Conservation (phyloP, 306 rosid species). For the Ochetophila trinervis region DNA sequence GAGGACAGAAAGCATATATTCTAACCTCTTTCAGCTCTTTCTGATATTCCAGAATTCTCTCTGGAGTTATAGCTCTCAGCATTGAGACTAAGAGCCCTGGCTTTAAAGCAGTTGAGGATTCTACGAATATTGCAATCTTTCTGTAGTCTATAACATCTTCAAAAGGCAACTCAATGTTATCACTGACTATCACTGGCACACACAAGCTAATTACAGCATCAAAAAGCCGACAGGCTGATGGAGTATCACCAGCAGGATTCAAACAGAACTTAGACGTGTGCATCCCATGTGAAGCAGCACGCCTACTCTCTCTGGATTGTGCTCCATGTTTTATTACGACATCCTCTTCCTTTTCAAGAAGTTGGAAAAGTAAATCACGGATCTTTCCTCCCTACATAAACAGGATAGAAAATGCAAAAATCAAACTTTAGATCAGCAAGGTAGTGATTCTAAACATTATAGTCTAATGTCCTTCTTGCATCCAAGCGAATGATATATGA, state of each 20-base stretch:
- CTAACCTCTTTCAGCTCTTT: constrained; percentile 73
- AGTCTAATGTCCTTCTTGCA: neutral
- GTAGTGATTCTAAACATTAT: neutral
- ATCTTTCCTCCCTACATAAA: constrained; percentile 80
- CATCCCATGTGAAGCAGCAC: constrained; percentile 94
- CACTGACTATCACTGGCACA: constrained; percentile 80
- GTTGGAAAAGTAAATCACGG: constrained; percentile 71
- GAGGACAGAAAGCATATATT: constrained; percentile 9
- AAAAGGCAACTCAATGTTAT: constrained; percentile 83
- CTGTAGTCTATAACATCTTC: constrained; percentile 86
- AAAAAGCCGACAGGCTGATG: constrained; percentile 92
- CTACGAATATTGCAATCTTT: constrained; percentile 80
- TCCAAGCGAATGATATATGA: too few species aligned
- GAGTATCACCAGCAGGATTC: constrained; percentile 98
- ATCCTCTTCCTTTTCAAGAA: constrained; percentile 70
- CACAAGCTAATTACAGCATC: constrained; percentile 96
- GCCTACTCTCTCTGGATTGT: constrained; percentile 84
- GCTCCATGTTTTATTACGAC: constrained; percentile 84
- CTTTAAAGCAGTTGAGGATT: constrained; percentile 53
- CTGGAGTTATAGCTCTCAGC: constrained; percentile 49
- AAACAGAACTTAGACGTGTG: constrained; percentile 88
- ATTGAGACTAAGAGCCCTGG: constrained; percentile 64
- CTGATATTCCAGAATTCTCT: constrained; percentile 74
- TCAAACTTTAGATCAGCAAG: constrained; percentile 10
- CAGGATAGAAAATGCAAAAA: constrained; percentile 6